phyloP scores from a whole-genome alignment of 257 asterid genomes.

The Ajuga chamaepitys region DNA sequence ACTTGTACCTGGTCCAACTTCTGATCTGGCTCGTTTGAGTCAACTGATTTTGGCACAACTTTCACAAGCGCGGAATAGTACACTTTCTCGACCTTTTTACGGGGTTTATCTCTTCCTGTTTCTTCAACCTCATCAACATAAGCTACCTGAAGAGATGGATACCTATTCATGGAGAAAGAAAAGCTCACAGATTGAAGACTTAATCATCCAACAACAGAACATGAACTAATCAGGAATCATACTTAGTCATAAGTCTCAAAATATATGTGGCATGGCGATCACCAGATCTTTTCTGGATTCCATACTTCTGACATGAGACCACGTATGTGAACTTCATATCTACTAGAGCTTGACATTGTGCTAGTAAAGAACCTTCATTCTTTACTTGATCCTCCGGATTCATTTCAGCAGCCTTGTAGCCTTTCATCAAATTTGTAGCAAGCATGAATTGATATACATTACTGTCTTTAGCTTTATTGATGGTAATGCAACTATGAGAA shows the following conservation, averaged over 20 bases:
- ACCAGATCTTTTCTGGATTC: too few species aligned
- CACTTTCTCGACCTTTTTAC: constrained; percentile 64
- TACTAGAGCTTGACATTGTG: too few species aligned
- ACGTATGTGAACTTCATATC: too few species aligned
- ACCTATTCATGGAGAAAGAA: constrained; percentile 45
- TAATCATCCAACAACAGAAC: constrained; percentile 16
- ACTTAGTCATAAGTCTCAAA: constrained; percentile 88
- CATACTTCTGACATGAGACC: too few species aligned
- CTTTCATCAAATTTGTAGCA: too few species aligned
- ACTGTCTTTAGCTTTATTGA: too few species aligned
- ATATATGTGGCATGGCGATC: constrained; percentile 76
- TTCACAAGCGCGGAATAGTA: constrained; percentile 91
- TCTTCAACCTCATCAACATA: constrained; percentile 92
- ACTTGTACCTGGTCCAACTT: constrained; percentile 76
- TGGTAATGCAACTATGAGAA: too few species aligned
- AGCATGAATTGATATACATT: too few species aligned
- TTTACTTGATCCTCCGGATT: too few species aligned
- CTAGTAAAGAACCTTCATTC: too few species aligned
- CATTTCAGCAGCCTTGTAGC: too few species aligned
- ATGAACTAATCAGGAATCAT: constrained; percentile 16
- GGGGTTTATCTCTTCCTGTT: constrained; percentile 43
- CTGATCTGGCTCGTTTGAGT: constrained; percentile 80
- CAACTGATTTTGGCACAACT: constrained; percentile 88
- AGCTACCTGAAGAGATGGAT: constrained; percentile 95
- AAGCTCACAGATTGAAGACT: constrained; percentile 14